Conservation (phyloP, 2,329 filamentous ascomycete genomes). For the Plectosphaerella plurivora region DNA sequence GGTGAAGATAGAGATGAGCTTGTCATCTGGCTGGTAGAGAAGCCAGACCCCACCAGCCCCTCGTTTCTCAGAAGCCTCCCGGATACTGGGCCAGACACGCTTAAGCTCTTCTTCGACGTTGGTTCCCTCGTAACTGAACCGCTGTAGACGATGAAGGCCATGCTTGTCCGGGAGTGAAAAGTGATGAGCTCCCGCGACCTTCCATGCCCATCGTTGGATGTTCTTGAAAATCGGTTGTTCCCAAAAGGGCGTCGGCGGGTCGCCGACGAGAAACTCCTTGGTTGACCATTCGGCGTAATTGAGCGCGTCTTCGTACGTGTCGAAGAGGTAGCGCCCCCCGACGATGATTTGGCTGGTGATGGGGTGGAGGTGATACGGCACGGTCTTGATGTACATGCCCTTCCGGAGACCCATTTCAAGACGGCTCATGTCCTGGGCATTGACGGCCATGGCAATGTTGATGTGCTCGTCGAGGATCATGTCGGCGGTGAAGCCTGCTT, state of each 20-base stretch:
- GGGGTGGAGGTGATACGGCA: constrained; percentile 8
- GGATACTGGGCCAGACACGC: background rate
- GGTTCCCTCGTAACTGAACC: constrained; percentile 1
- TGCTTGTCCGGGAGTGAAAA: constrained; percentile 7
- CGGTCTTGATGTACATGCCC: constrained; percentile 11
- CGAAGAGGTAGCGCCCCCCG: constrained; percentile 10
- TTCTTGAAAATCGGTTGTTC: constrained; percentile 6
- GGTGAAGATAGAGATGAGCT: background rate
- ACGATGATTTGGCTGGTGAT: constrained; percentile 9
- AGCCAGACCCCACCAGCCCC: constrained; percentile 8
- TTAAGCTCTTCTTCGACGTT: constrained; percentile 2
- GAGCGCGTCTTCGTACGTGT: constrained; percentile 10
- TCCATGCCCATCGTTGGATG: constrained; percentile 4
- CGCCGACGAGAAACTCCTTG: constrained; percentile 7
- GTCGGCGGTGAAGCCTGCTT: background rate
- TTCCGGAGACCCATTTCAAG: constrained; percentile 6
- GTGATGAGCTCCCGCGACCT: constrained; percentile 8
- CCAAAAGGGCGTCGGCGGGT: constrained; percentile 5
- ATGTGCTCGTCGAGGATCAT: background rate
- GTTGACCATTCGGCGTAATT: constrained; percentile 8
- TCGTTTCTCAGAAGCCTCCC: background rate
- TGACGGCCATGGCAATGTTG: background rate
- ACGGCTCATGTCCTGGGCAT: background rate
- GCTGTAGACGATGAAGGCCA: constrained; percentile 7
- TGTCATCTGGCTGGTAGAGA: constrained; percentile 3